phyloP scores from a whole-genome alignment of 2,329 filamentous ascomycete genomes.

The Penicillium digitatum region DNA sequence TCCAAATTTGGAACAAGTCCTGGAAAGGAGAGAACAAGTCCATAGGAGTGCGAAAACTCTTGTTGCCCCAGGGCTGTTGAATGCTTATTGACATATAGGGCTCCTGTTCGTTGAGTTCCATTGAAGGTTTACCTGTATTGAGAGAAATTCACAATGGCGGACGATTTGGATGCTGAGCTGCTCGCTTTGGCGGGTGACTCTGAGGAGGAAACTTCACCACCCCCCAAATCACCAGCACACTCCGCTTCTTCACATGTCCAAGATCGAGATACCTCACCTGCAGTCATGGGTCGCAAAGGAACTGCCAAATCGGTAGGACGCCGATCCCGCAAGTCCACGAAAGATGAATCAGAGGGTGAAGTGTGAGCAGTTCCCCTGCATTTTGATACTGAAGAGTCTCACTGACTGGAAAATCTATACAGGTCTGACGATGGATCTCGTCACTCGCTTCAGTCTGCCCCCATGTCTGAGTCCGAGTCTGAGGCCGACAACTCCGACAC shows the following conservation, averaged over 20 bases:
- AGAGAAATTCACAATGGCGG: slow-evolving; percentile 61
- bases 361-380: slow-evolving; percentile 57
- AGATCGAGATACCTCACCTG: slow-evolving; percentile 35
- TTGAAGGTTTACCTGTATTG: slow-evolving; percentile 1
- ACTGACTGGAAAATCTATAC: not conserved
- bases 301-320: slow-evolving; percentile 35
- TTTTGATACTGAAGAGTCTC: slow-evolving; percentile 9
- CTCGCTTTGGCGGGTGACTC: slow-evolving; percentile 79
- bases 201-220: slow-evolving; percentile 52
- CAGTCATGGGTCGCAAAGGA: slow-evolving; percentile 48
- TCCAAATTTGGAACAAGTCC: not conserved
- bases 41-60: not conserved
- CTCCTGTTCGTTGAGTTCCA: not conserved
- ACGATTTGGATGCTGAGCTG: slow-evolving; percentile 82
- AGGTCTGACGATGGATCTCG: slow-evolving; percentile 68
- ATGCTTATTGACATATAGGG: not conserved
- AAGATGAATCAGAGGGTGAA: slow-evolving; percentile 75
- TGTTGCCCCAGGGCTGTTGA: not conserved
- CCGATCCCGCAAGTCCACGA: slow-evolving; percentile 47
- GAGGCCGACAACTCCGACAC: slow-evolving; percentile 59
- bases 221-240: slow-evolving; percentile 51
- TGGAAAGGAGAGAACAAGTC: not conserved
- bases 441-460: slow-evolving; percentile 72
- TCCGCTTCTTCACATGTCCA: slow-evolving; percentile 50
- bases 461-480: slow-evolving; percentile 89